A percentile compares a stretch with the other conserved stretches of the same genome.
Evolutionary conservation across 169 alveolate genomes (phyloP).

Genomic region (Miamiensis avidus): DNA sequence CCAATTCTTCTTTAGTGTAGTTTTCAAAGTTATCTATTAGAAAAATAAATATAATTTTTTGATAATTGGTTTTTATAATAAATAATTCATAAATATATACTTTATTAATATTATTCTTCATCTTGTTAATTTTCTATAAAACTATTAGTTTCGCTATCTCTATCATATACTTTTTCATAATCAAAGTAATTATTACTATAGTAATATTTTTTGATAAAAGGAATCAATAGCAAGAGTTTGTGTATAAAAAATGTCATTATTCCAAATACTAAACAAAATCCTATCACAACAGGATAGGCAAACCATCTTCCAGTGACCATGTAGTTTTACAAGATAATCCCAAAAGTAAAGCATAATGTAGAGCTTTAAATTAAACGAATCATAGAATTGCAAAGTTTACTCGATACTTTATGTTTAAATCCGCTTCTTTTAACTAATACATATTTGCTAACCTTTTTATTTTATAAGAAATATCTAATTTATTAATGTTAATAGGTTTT

Average conservation of each 20-base stretch:
- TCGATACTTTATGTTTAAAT: not conserved
- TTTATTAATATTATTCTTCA: too few relatives aligned
- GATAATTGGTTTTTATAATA: not conserved
- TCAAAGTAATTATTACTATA: not conserved
- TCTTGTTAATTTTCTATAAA: too few relatives aligned
- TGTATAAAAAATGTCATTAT: not conserved
- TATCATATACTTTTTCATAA: too few relatives aligned
- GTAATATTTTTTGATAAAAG: not conserved
- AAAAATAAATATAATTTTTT: too few relatives aligned
- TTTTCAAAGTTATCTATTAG: not conserved
- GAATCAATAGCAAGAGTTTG: not conserved
- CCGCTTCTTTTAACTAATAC: not conserved
- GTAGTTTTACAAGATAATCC: not conserved
- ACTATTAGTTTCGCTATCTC: too few relatives aligned
- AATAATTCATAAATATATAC: too few relatives aligned
- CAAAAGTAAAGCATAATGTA: not conserved
- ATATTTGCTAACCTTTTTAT: not conserved
- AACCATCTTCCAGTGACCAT: not conserved
- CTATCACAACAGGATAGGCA: not conserved
- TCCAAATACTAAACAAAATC: not conserved
- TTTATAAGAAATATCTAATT: too few relatives aligned
- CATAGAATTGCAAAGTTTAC: not conserved
- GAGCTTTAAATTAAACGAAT: not conserved
- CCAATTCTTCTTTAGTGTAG: too few relatives aligned
- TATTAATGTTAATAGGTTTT: too few relatives aligned